These are phyloP conservation scores for Barnettozyma botsteinii DNA, from an alignment of 805 yeast species.

Conservation along the genomic window DNA sequence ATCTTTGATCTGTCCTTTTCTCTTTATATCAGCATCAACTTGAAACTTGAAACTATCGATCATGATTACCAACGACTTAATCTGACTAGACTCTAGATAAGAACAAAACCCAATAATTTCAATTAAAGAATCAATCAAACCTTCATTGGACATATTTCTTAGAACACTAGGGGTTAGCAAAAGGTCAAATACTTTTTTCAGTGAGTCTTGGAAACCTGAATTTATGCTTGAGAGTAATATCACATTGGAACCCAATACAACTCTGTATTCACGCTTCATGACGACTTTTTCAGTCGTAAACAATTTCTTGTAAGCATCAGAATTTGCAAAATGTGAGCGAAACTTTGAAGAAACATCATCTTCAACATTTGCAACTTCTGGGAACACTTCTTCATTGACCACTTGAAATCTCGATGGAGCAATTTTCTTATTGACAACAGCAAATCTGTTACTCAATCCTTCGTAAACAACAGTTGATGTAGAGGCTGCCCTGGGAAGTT, in stretches of 20 bases:
- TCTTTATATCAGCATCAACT: slow-evolving; percentile 15
- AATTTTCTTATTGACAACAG: slow-evolving; percentile 11
- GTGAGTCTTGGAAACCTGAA: slow-evolving; percentile 9
- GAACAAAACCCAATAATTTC: slow-evolving; percentile 15
- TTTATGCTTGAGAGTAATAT: slow-evolving; percentile 12
- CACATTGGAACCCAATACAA: slow-evolving; percentile 11
- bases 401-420: background rate
- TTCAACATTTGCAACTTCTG: background rate
- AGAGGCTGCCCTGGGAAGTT: slow-evolving; percentile 16
- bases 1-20: slow-evolving; percentile 17
- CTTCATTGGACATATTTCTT: slow-evolving; percentile 1
- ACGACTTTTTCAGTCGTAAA: slow-evolving; percentile 5
- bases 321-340: slow-evolving; percentile 5
- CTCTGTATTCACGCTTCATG: slow-evolving; percentile 7
- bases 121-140: slow-evolving; percentile 9
- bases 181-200: slow-evolving; percentile 11
- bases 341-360: background rate
- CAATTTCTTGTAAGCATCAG: slow-evolving; percentile 14
- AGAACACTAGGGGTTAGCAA: slow-evolving; percentile 4
- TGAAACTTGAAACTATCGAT: slow-evolving; percentile 18
- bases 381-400: slow-evolving; percentile 3
- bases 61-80: slow-evolving; percentile 14
- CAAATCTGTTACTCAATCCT: slow-evolving; percentile 16
- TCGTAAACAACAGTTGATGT: slow-evolving; percentile 18
- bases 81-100: slow-evolving; percentile 7